Conservation (phyloP, 2,329 filamentous ascomycete genomes). For the Fusarium sp. region DNA sequence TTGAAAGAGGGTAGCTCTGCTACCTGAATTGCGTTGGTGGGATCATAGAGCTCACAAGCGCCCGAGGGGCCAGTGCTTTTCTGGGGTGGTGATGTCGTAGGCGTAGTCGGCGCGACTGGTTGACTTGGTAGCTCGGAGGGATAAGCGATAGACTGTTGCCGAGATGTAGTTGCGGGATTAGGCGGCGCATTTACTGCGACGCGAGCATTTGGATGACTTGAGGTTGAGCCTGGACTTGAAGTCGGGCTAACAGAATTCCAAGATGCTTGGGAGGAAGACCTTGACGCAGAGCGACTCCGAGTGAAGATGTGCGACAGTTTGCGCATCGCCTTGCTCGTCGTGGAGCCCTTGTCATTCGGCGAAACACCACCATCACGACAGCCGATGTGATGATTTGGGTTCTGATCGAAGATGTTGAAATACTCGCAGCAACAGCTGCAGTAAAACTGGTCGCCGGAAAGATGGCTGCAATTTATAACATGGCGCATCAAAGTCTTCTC, state of each 20-base stretch:
- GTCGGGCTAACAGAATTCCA: neutral
- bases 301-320: slow-evolving; percentile 4
- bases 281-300: slow-evolving; percentile 6
- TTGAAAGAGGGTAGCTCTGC: neutral
- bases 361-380: neutral
- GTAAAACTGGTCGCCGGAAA: neutral
- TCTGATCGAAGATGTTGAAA: neutral
- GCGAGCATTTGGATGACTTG: neutral
- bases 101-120: too few species aligned
- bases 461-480: neutral
- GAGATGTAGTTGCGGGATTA: neutral
- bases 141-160: neutral
- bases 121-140: neutral
- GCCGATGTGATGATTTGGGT: neutral
- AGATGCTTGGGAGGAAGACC: neutral
- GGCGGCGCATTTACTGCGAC: neutral
- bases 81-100: too few species aligned
- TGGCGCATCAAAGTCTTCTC: slow-evolving; percentile 5
- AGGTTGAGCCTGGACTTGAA: neutral
- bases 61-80: too few species aligned
- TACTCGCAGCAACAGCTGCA: slow-evolving; percentile 11
- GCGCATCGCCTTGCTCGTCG: slow-evolving; percentile 2
- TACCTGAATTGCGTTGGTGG: too few species aligned
- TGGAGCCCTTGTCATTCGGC: neutral
- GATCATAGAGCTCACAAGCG: too few species aligned